These are phyloP conservation scores for Macrolepiota dolichaula DNA, from an alignment of 768 basidiomycete genomes.

Conservation along the genomic window DNA sequence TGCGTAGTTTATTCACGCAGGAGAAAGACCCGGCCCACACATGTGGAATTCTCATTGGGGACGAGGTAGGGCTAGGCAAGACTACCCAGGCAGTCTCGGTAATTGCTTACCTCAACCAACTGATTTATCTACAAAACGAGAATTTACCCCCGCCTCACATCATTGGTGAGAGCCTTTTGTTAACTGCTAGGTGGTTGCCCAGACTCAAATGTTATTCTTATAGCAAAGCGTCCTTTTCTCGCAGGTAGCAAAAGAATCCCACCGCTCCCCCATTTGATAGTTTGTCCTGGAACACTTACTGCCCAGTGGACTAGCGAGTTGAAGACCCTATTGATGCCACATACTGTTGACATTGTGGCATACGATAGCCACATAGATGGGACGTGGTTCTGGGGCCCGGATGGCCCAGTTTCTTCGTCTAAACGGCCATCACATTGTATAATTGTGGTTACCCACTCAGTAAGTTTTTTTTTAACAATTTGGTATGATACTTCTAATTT, in stretches of 20 bases:
- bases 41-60: conserved; percentile 17
- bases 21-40: neutral
- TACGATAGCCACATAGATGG: conserved; percentile 15
- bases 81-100: conserved; percentile 19
- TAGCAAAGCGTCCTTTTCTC: conserved; percentile 15
- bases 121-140: neutral
- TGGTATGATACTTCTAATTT: neutral
- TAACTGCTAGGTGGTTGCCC: neutral
- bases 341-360: conserved; percentile 21
- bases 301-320: conserved; percentile 22
- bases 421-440: conserved; percentile 13
- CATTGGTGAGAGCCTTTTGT: conserved; percentile 16
- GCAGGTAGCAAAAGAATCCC: conserved; percentile 11
- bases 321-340: conserved; percentile 12
- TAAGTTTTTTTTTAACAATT: conserved; percentile 12
- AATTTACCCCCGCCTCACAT: conserved; percentile 15
- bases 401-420: conserved; percentile 14
- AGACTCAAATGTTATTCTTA: neutral
- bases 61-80: conserved; percentile 30
- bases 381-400: conserved; percentile 17
- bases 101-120: conserved; percentile 18
- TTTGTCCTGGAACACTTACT: conserved; percentile 22
- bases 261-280: conserved; percentile 16
- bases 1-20: conserved; percentile 6
- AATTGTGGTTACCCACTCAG: conserved; percentile 22